Evolutionary conservation across 305 asterid genomes (phyloP).

Genomic region (Solanum chacoense): DNA sequence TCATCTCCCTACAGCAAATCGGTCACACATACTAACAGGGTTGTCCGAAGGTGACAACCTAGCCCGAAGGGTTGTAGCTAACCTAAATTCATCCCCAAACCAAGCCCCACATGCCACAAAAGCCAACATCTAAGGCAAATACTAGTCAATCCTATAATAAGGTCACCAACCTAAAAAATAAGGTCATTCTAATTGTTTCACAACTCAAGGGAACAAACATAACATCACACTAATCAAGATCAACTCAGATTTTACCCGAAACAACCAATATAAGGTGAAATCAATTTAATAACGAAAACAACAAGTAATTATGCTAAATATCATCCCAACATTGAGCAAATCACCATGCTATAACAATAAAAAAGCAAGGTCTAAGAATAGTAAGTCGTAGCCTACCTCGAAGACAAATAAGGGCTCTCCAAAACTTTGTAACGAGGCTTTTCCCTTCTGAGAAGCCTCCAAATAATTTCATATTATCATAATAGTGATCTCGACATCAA

Average conservation of each 20-base stretch:
- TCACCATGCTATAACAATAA: neutral
- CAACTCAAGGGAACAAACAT: neutral
- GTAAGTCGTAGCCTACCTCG: neutral
- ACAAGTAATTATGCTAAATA: neutral
- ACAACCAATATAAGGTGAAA: neutral
- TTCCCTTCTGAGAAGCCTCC: neutral
- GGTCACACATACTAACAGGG: neutral
- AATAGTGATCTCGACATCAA: neutral
- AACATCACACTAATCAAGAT: neutral
- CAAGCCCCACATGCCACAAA: neutral
- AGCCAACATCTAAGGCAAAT: neutral
- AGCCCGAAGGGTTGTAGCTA: neutral
- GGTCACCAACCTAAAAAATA: neutral
- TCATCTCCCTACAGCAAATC: neutral
- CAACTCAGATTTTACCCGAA: neutral
- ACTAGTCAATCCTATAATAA: neutral
- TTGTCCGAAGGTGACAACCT: neutral
- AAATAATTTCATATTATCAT: neutral
- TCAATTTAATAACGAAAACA: neutral
- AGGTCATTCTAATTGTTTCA: neutral
- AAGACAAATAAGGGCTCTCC: neutral
- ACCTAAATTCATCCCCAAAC: neutral
- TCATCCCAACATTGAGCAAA: neutral
- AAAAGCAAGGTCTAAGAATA: neutral
- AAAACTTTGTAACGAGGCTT: neutral